phyloP scores from a whole-genome alignment of 2,329 filamentous ascomycete species.

The Apiospora sp. region DNA sequence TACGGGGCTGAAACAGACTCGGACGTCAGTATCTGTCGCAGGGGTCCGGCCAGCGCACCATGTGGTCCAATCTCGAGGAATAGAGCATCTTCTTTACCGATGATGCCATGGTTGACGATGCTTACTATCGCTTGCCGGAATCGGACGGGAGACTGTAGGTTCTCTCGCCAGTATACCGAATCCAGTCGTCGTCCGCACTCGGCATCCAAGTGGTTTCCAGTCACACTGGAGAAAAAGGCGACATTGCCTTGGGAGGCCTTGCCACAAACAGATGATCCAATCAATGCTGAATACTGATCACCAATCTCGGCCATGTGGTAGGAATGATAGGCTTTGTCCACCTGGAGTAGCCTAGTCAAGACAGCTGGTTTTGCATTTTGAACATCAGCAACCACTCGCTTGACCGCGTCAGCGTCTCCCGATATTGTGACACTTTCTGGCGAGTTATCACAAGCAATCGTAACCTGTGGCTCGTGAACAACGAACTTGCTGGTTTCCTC shows the following conservation, averaged over 20 bases:
- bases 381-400: too few species aligned
- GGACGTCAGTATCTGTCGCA: conserved; percentile 41
- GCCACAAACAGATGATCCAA: conserved; percentile 23
- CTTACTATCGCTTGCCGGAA: conserved; percentile 1
- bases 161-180: conserved; percentile 16
- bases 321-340: conserved; percentile 26
- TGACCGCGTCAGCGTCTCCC: conserved; percentile 46
- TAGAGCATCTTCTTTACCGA: conserved; percentile 25
- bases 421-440: conserved; percentile 55
- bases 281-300: conserved; percentile 38
- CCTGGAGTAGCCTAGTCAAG: too few species aligned
- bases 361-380: too few species aligned
- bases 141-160: conserved; percentile 24
- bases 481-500: not conserved
- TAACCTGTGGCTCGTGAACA: conserved; percentile 26
- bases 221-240: conserved; percentile 34
- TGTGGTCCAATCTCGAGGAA: conserved; percentile 39
- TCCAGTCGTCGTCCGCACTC: too few species aligned
- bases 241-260: not conserved
- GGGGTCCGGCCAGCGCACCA: conserved; percentile 37
- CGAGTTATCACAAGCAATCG: conserved; percentile 46
- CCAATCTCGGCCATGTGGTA: conserved; percentile 37
- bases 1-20: conserved; percentile 29
- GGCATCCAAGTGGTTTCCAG: too few species aligned
- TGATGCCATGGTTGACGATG: conserved; percentile 38